Evolutionary conservation across 2,329 filamentous ascomycete species (phyloP).

Genomic region (Zymoseptoria ardabiliae): DNA sequence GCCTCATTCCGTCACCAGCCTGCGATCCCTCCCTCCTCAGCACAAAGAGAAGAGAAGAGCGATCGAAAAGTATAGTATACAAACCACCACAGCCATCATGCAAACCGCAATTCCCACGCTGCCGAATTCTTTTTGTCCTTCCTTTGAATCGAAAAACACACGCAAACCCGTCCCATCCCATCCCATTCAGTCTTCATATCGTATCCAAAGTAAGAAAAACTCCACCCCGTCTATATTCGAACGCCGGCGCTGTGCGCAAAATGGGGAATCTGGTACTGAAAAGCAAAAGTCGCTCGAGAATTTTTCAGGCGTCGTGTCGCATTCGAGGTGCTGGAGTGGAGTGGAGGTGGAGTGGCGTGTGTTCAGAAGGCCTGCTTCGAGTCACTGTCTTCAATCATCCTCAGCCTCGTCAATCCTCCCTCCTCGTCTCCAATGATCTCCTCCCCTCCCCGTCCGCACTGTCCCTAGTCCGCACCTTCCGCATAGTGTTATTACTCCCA

Average conservation of each 20-base stretch:
- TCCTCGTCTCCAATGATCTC: constrained; percentile 16
- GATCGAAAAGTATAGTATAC: not conserved
- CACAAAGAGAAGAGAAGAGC: not conserved
- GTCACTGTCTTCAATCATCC: not conserved
- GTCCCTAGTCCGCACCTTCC: constrained; percentile 36
- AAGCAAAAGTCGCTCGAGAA: not conserved
- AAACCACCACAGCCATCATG: not conserved
- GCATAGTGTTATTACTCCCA: constrained; percentile 45
- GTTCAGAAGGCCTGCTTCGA: not conserved
- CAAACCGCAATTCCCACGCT: not conserved
- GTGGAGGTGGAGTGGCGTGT: too few relatives aligned
- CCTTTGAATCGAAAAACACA: not conserved
- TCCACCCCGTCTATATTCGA: not conserved
- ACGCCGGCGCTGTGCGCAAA: not conserved
- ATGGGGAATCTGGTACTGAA: not conserved
- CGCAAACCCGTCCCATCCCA: not conserved
- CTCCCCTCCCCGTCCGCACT: constrained; percentile 19
- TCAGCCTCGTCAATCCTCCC: constrained; percentile 6
- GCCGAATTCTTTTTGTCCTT: not conserved
- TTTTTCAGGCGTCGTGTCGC: not conserved
- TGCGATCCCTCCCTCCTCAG: not conserved
- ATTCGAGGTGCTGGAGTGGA: not conserved
- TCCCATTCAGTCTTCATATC: not conserved
- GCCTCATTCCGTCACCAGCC: not conserved
- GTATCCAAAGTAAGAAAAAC: not conserved